Conservation (phyloP, 371 early-diverging fungal genomes). For the Synchytrium microbalum region DNA sequence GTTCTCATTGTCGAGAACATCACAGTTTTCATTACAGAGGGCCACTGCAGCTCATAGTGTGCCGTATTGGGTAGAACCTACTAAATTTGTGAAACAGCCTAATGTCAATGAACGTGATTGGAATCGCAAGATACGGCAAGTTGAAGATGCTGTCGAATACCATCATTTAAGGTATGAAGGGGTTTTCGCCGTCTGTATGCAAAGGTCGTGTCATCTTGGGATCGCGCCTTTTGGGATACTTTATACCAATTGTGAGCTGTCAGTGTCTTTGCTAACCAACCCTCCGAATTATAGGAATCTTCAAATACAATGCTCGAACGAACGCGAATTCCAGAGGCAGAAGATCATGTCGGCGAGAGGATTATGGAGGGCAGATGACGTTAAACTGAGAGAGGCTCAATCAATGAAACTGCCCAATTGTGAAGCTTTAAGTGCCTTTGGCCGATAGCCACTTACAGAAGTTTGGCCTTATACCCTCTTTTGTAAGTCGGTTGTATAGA, state of each 20-base stretch:
- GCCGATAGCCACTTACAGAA: too few relatives aligned
- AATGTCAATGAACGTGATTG: slow-evolving; percentile 12
- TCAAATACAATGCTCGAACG: not conserved
- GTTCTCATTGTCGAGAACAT: slow-evolving; percentile 20
- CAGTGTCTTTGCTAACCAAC: not conserved
- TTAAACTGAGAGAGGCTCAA: not conserved
- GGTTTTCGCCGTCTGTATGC: too few relatives aligned
- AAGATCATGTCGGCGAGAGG: not conserved
- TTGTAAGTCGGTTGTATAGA: too few relatives aligned
- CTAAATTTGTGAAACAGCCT: slow-evolving; percentile 20
- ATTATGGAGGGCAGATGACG: not conserved
- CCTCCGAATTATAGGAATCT: not conserved
- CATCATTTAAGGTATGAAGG: slow-evolving; percentile 6
- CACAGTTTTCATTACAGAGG: slow-evolving; percentile 18
- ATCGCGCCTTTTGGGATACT: too few relatives aligned
- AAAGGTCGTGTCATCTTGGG: too few relatives aligned
- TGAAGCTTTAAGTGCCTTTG: not conserved
- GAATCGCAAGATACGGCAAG: slow-evolving; percentile 15
- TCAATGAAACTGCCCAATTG: not conserved
- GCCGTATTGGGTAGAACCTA: slow-evolving; percentile 44
- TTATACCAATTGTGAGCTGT: too few relatives aligned
- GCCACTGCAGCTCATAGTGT: slow-evolving; percentile 33
- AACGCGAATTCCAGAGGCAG: not conserved
- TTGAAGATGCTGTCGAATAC: slow-evolving; percentile 41
- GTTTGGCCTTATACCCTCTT: too few relatives aligned